Conservation (phyloP, 1,284 basidiomycete species). For the Polyporus tsugae region DNA sequence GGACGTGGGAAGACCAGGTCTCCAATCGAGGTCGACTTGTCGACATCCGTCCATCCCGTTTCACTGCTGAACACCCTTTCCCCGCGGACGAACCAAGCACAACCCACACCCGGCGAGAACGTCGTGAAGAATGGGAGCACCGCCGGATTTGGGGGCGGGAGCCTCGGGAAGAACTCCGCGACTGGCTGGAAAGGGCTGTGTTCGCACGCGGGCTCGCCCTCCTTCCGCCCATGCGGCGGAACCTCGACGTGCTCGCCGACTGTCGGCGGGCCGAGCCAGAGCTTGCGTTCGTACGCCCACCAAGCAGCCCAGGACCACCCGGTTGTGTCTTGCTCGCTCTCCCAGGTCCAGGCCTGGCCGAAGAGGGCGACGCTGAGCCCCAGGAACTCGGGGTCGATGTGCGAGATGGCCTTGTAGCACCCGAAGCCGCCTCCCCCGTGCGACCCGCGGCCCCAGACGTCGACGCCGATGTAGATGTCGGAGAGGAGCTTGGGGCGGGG, state of each 20-base stretch:
- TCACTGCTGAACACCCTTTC: conserved; percentile 52
- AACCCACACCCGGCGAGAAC: conserved; percentile 75
- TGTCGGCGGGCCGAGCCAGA: conserved; percentile 68
- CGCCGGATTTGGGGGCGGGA: conserved; percentile 62
- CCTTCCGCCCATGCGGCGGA: conserved; percentile 42
- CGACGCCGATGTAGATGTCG: conserved; percentile 75
- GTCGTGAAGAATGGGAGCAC: conserved; percentile 63
- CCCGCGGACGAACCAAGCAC: conserved; percentile 74
- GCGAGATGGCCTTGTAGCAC: conserved; percentile 67
- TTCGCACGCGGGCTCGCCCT: conserved; percentile 51
- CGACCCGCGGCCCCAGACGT: conserved; percentile 79
- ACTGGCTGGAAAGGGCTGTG: conserved; percentile 67
- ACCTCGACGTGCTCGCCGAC: conserved; percentile 52
- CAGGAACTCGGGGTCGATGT: conserved; percentile 61
- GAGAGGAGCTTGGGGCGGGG: conserved; percentile 53
- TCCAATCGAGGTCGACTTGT: conserved; percentile 72
- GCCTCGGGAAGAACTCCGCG: conserved; percentile 57
- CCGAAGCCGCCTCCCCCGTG: conserved; percentile 79
- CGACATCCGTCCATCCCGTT: conserved; percentile 75
- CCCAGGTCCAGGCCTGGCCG: conserved; percentile 83
- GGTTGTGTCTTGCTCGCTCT: conserved; percentile 63
- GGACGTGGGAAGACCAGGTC: conserved; percentile 76
- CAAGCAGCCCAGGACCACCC: conserved; percentile 72
- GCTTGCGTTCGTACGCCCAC: conserved; percentile 73
- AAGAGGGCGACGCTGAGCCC: conserved; percentile 78